Base-by-base conservation (phyloP, 2,329 filamentous ascomycete genomes). In the Aspergillus pseudonomiae region DNA sequence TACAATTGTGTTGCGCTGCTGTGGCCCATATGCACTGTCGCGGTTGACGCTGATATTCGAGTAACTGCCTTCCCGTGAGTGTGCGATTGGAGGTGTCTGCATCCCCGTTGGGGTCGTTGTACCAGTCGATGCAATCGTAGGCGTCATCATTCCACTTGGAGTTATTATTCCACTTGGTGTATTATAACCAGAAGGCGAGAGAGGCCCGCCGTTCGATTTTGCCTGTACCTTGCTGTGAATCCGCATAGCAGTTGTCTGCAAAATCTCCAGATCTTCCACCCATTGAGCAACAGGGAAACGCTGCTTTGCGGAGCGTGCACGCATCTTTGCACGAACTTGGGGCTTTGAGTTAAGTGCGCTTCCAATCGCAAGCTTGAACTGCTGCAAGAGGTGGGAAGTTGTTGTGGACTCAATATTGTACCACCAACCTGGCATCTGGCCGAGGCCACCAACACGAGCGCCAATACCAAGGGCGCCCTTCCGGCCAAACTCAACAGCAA, bases 401-500 rank as follows among this genome's bases (percentile, higher is more conserved):
- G 86, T 86, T 6, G 83, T 87, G 0, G 86, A 89, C 73, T 90
- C 88, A 61, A 90, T 85, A 0, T 88, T 89, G 73, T 86, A 90
- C 88, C 88, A 90, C 85, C 88, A 90, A 28, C 88, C 88, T 24
- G 88, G 88, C 88, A 90, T 90, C 71, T 89, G 86, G n/a, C 88
- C 87, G 26, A 90, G 81, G 60, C 88, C 88, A 67, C 88, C 88
- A 43, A 90, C 88, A 60, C 87, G 82, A 43, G 88, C 86, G 53
- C 88, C 88, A 61, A 90, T 86, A 68, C 88, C 88, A 50, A 90
- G 81, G 24, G 88, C 88, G 69, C 88, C 88, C 73, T 90, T 90
- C 28, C 88, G 82, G 62, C 88, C 88, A 67, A 90, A 90, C 70
- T 90, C 88, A 52, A 90, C 88, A 34, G 88, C 88, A 6, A 91